A percentile compares a stretch with the other conserved stretches of the same genome.
Conservation (phyloP, 768 basidiomycete species). For the Leccinellum rugosiceps region DNA sequence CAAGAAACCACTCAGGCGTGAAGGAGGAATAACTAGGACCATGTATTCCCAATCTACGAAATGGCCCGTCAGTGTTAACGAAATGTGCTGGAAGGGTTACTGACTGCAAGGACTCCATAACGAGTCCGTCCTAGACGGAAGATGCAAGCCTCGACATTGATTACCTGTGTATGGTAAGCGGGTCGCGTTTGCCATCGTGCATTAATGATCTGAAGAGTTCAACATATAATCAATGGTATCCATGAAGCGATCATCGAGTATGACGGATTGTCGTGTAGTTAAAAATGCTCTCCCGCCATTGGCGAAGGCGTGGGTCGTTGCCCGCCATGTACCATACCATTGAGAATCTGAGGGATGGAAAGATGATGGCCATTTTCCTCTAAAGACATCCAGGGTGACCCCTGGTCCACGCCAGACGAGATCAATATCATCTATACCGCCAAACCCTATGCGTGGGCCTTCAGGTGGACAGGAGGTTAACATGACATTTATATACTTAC, state of each 20-base stretch:
- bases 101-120: constrained; percentile 30
- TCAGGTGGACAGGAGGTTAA: background rate
- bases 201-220: background rate
- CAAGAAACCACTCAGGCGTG: constrained; percentile 2
- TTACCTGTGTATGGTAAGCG: background rate
- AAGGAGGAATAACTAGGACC: constrained; percentile 4
- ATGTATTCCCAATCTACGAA: constrained; percentile 19
- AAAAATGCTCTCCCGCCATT: background rate
- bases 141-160: constrained; percentile 9
- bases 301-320: constrained; percentile 9
- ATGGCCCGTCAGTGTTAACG: background rate
- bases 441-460: background rate
- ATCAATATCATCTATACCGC: constrained; percentile 2
- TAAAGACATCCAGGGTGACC: constrained; percentile 6
- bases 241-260: constrained; percentile 19
- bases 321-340: constrained; percentile 7
- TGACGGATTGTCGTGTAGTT: constrained; percentile 6
- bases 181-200: background rate
- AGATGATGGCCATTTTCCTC: constrained; percentile 5
- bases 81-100: background rate
- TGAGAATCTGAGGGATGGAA: background rate
- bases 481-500: background rate
- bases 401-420: constrained; percentile 16
- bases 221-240: constrained; percentile 24
- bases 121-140: constrained; percentile 9